phyloP scores from a whole-genome alignment of 371 early-diverging fungal species.

The Mucor racemosus region DNA sequence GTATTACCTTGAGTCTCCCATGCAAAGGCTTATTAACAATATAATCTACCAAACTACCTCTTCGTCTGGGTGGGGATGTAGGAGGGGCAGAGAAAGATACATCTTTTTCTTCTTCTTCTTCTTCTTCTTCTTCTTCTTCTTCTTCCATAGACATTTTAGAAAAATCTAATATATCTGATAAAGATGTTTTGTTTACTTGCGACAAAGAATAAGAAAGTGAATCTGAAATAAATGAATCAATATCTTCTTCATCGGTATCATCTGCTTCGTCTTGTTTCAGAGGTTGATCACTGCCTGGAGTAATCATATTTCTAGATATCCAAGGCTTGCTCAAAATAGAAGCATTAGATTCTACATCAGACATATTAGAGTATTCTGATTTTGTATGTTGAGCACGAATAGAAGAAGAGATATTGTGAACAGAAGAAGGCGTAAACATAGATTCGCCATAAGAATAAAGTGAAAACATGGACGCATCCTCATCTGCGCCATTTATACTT shows the following conservation, averaged over 20 bases:
- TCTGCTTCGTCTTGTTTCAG: not conserved
- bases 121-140: not conserved
- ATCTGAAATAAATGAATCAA: not conserved
- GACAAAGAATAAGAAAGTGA: not conserved
- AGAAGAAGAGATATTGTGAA: constrained; percentile 9
- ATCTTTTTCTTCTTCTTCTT: not conserved
- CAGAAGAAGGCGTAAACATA: constrained; percentile 11
- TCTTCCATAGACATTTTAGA: not conserved
- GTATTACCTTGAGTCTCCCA: constrained; percentile 15
- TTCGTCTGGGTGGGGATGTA: constrained; percentile 6
- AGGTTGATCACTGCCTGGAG: not conserved
- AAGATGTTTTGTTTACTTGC: not conserved
- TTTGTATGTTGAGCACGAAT: constrained; percentile 18
- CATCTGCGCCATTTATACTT: constrained; percentile 19
- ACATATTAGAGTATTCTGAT: constrained; percentile 25
- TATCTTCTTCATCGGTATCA: not conserved
- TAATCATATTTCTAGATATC: constrained; percentile 17
- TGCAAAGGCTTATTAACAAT: constrained; percentile 16
- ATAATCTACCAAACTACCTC: constrained; percentile 24
- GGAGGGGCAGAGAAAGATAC: not conserved
- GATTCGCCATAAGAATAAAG: constrained; percentile 23
- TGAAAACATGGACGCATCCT: constrained; percentile 23
- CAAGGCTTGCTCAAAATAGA: constrained; percentile 28
- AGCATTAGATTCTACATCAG: constrained; percentile 27
- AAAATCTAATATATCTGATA: not conserved